Evolutionary conservation across 176 grass and related monocot species (phyloP).

Genomic region (Phoenix dactylifera): DNA sequence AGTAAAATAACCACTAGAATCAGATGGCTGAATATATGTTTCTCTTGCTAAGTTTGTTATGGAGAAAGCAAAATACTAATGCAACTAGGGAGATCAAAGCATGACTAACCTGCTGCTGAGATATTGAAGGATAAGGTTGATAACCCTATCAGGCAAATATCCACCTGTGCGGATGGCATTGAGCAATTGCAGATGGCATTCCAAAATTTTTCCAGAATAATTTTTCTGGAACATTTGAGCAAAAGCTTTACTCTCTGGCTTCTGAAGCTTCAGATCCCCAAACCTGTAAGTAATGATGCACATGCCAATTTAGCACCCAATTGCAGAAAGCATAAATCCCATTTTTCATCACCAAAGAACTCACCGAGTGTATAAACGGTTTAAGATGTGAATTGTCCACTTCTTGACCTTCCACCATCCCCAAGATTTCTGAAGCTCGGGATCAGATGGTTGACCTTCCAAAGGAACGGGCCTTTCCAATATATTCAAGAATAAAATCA

Average conservation of each 20-base stretch:
- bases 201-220: conserved; percentile 79
- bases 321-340: too few relatives aligned
- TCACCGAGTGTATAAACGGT: conserved; percentile 76
- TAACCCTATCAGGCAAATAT: conserved; percentile 87
- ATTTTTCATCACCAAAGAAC: conserved; percentile 9
- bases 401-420: conserved; percentile 97
- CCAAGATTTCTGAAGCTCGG: conserved; percentile 76
- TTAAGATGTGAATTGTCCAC: conserved; percentile 85
- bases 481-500: conserved; percentile 70
- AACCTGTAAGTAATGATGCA: conserved; percentile 39
- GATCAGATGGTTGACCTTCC: conserved; percentile 62
- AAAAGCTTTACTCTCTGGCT: conserved; percentile 81
- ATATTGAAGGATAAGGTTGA: conserved; percentile 96
- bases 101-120: conserved; percentile 71
- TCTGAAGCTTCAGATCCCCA: conserved; percentile 92
- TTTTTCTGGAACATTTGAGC: conserved; percentile 94
- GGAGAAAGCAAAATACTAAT: too few relatives aligned
- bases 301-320: background rate
- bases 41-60: too few relatives aligned
- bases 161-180: conserved; percentile 79
- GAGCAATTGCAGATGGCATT: conserved; percentile 72
- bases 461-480: conserved; percentile 68
- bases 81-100: background rate
- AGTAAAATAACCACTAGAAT: too few relatives aligned
- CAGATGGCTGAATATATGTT: too few relatives aligned